Evolutionary conservation across 1,284 basidiomycete genomes (phyloP).

Genomic region (Singerocomus inundabilis): DNA sequence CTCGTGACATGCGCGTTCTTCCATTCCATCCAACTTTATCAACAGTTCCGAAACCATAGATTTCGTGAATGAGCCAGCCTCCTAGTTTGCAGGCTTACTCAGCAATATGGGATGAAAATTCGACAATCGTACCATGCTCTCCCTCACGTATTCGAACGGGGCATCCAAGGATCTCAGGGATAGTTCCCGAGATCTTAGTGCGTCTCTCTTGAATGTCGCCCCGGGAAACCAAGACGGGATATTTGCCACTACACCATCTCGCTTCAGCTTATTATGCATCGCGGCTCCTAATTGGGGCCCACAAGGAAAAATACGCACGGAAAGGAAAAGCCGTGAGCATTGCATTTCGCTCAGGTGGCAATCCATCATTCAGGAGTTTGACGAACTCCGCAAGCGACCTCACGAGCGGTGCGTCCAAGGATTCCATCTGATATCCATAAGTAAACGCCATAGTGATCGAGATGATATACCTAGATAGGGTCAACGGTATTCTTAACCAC

Average conservation of each 20-base stretch:
- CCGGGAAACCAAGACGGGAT: conserved; percentile 33
- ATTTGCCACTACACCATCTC: conserved; percentile 19
- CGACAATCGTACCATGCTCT: conserved; percentile 25
- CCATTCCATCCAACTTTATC: conserved; percentile 12
- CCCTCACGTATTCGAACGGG: conserved; percentile 30
- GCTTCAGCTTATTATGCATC: conserved; percentile 1
- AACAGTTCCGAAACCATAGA: conserved; percentile 35
- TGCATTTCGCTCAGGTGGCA: conserved; percentile 31
- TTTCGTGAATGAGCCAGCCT: conserved; percentile 26
- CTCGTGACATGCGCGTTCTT: conserved; percentile 21
- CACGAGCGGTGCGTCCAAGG: conserved; percentile 30
- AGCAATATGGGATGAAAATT: background rate
- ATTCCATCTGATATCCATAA: conserved; percentile 30
- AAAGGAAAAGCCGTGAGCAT: conserved; percentile 33
- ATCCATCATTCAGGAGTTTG: conserved; percentile 23
- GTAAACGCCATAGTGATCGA: conserved; percentile 33
- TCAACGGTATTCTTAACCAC: background rate
- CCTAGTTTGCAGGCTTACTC: conserved; percentile 15
- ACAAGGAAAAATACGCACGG: conserved; percentile 15
- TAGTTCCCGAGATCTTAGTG: conserved; percentile 29
- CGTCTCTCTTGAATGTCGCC: conserved; percentile 28
- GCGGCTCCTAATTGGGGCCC: background rate
- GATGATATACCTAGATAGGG: conserved; percentile 25
- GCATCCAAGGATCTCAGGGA: conserved; percentile 21
- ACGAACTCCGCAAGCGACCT: conserved; percentile 24